Evolutionary conservation across 208 protist genomes (phyloP).

Genomic region (Leishmania amazonensis): DNA sequence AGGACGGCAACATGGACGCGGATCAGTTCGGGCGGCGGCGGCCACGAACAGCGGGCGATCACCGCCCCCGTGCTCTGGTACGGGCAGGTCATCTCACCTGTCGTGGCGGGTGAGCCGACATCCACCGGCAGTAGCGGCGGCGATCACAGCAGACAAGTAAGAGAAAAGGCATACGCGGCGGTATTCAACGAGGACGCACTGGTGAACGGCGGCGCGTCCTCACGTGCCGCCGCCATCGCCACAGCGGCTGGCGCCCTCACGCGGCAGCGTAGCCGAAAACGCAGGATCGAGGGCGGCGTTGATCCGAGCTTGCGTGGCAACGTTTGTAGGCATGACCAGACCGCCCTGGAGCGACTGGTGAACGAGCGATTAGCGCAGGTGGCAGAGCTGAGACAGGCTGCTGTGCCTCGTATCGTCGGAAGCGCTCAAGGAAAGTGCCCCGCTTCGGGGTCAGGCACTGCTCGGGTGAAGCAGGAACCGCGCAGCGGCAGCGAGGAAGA

Average conservation of each 20-base stretch:
- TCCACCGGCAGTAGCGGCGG: neutral
- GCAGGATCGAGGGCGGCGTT: constrained; percentile 30
- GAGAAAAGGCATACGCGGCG: neutral
- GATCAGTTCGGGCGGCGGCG: neutral
- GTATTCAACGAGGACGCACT: neutral
- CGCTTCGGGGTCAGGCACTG: neutral
- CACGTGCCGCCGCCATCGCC: neutral
- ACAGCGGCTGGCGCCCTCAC: constrained; percentile 8
- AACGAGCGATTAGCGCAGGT: constrained; percentile 7
- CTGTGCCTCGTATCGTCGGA: neutral
- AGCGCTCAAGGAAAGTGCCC: neutral
- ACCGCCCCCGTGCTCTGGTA: constrained; percentile 33
- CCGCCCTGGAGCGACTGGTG: constrained; percentile 17
- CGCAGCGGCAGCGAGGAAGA: constrained; percentile 3
- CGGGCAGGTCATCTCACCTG: neutral
- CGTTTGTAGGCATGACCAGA: constrained; percentile 28
- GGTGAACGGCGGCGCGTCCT: neutral
- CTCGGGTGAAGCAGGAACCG: constrained; percentile 9
- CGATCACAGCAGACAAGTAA: neutral
- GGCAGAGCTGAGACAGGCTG: neutral
- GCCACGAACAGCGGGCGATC: constrained; percentile 3
- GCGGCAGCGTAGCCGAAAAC: constrained; percentile 16
- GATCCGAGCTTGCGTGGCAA: constrained; percentile 12
- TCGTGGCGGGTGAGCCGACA: neutral
- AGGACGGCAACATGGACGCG: neutral